Percentiles rank a stretch among this genome's conserved stretches.
phyloP scores from a whole-genome alignment of 1,284 basidiomycete species.

The Rhizoctonia solani region DNA sequence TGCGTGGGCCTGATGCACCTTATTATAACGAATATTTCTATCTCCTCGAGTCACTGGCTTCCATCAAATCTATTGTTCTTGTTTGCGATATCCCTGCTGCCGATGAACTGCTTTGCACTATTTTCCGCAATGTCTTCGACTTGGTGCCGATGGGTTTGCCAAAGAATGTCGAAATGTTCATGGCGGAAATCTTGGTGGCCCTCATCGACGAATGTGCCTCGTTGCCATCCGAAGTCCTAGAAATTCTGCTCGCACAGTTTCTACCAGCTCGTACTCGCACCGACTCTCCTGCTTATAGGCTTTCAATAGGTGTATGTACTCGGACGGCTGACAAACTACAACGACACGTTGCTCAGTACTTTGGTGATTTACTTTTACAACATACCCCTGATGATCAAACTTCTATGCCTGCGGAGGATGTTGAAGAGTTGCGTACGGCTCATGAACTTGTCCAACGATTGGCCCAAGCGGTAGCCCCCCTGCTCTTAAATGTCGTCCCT shows the following conservation, averaged over 20 bases:
- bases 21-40: conserved; percentile 93
- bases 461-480: conserved; percentile 75
- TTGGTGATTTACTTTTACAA: conserved; percentile 81
- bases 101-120: conserved; percentile 82
- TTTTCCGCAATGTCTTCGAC: conserved; percentile 83
- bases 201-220: conserved; percentile 84
- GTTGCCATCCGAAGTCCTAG: conserved; percentile 78
- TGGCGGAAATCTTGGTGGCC: conserved; percentile 87
- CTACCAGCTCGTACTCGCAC: conserved; percentile 64
- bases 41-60: conserved; percentile 87
- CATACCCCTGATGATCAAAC: conserved; percentile 49
- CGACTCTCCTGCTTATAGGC: conserved; percentile 76
- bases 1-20: conserved; percentile 69
- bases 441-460: conserved; percentile 88
- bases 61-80: conserved; percentile 92
- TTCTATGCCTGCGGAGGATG: conserved; percentile 55
- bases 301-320: conserved; percentile 90
- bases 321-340: conserved; percentile 84
- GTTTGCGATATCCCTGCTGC: conserved; percentile 87
- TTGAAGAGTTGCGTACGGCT: conserved; percentile 68
- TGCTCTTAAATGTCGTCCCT: conserved; percentile 89
- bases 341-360: conserved; percentile 83
- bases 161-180: conserved; percentile 86
- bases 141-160: conserved; percentile 77
- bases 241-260: conserved; percentile 84